These are phyloP conservation scores for Naganishia onofrii DNA, from an alignment of 768 basidiomycete genomes.

Conservation along the genomic window DNA sequence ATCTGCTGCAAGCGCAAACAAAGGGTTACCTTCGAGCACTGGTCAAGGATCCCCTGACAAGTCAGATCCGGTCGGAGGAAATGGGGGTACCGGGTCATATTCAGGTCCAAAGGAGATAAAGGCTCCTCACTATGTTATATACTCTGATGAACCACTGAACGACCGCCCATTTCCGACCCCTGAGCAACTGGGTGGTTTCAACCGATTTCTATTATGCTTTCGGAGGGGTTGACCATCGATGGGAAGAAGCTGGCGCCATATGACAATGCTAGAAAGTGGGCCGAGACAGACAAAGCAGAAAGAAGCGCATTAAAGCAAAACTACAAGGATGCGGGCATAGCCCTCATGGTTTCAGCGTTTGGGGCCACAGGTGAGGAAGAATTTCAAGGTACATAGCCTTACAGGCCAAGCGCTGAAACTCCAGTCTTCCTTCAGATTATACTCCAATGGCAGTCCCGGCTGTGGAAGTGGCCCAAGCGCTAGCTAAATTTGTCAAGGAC, in stretches of 20 bases:
- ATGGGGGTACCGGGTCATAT: neutral
- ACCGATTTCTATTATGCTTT: conserved; percentile 50
- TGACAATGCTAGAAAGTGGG: neutral
- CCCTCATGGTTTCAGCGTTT: conserved; percentile 65
- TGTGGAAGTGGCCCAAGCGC: conserved; percentile 56
- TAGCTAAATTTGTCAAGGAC: conserved; percentile 65
- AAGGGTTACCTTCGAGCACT: no score
- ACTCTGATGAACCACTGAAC: neutral
- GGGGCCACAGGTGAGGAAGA: conserved; percentile 51
- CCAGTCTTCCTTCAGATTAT: no score
- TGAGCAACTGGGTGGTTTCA: conserved; percentile 30
- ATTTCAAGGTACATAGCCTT: no score
- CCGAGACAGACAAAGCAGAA: neutral
- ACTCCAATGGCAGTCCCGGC: no score
- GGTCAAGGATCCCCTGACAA: neutral
- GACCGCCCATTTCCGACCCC: neutral
- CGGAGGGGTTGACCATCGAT: conserved; percentile 45
- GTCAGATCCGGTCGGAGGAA: neutral
- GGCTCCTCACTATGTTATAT: conserved; percentile 5
- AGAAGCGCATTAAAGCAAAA: conserved; percentile 35
- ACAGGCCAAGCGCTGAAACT: no score
- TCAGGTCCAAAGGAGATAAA: neutral
- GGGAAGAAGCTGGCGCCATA: conserved; percentile 37
- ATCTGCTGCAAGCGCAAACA: no score
- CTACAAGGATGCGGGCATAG: conserved; percentile 63